Evolutionary conservation across 1,284 basidiomycete genomes (phyloP).

Genomic region (Tilletia indica): DNA sequence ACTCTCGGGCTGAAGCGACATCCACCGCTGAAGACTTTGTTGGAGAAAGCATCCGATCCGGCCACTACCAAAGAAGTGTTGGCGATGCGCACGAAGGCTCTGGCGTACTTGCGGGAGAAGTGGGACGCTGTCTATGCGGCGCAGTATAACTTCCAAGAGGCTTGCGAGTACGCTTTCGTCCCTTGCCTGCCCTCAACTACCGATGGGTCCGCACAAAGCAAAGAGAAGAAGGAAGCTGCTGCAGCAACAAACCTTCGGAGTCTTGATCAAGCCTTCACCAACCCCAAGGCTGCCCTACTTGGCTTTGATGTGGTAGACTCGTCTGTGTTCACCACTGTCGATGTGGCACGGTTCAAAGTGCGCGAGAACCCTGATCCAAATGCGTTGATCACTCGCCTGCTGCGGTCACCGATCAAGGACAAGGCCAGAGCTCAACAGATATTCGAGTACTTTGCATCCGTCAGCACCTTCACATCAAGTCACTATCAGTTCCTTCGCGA

Average conservation of each 20-base stretch:
- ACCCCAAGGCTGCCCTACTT: conserved; percentile 69
- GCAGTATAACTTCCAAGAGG: conserved; percentile 35
- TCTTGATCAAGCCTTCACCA: conserved; percentile 75
- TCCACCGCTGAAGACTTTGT: conserved; percentile 69
- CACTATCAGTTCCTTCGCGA: conserved; percentile 34
- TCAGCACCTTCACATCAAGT: conserved; percentile 36
- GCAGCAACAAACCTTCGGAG: conserved; percentile 48
- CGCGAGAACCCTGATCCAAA: conserved; percentile 71
- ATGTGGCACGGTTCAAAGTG: conserved; percentile 70
- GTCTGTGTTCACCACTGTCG: conserved; percentile 62
- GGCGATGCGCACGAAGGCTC: conserved; percentile 31
- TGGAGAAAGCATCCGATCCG: conserved; percentile 33
- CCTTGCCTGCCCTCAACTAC: conserved; percentile 62
- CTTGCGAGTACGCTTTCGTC: conserved; percentile 66
- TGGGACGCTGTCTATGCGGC: conserved; percentile 38
- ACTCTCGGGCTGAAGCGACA: conserved; percentile 71
- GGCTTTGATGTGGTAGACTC: conserved; percentile 72
- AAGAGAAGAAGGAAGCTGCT: conserved; percentile 62
- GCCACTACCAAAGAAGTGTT: conserved; percentile 21
- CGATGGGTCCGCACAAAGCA: conserved; percentile 10
- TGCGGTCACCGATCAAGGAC: conserved; percentile 67
- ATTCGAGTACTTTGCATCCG: conserved; percentile 74
- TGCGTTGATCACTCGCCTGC: conserved; percentile 67
- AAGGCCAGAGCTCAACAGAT: conserved; percentile 65
- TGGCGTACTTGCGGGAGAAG: conserved; percentile 49